Evolutionary conservation across 768 basidiomycete species (phyloP), one percentile per base, ranked within the genome.

Genomic region (Termitomyces heimii): DNA sequence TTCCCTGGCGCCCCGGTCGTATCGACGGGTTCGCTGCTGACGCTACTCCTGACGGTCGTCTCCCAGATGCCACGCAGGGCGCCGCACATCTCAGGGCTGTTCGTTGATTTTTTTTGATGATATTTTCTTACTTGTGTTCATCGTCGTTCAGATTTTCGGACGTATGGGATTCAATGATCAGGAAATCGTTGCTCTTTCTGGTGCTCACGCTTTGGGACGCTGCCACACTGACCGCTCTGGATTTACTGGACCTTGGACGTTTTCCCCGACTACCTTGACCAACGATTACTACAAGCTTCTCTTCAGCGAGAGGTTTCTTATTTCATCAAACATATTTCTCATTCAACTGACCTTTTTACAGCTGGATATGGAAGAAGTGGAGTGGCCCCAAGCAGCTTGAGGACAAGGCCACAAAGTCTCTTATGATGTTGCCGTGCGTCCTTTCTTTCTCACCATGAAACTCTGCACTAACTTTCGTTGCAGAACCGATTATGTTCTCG

Each of bases 141-240:
- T 57, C 24, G 37, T 22, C 40, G 16, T 18, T 9, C 55, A 84
- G 82, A 89, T 95, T 71, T 94, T 94, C 77, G 84, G 89, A 74
- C 88, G 92, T 67, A 94, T 94, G 93, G 93, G 89, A 53, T 95
- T 98, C 80, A 89, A 94, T 68, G 96, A 99, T 73, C 92, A 92
- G 72, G 96, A 98, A 75, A 98, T 98, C 50, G 95, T 97, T 59
- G 92, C 93, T 55, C 89, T 98, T 62, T 83, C 84, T 24, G 96
- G 96, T 60, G 94, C 92, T 37, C 96, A 99, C 68, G 94, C 94
- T 57, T 85, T 99, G 45, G 96, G 97, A 24, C 91, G 96, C 68
- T 96, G 94, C 81, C 96, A 99, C 78, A 57, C 77, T 56, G 82
- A 91, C 72, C 84, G 92, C 53, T 90, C 88, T 56, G 91, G 90